Percentiles rank a stretch among this genome's conserved stretches.
Conservation (phyloP, 305 asterid genomes). For the Fraxinus velutina region DNA sequence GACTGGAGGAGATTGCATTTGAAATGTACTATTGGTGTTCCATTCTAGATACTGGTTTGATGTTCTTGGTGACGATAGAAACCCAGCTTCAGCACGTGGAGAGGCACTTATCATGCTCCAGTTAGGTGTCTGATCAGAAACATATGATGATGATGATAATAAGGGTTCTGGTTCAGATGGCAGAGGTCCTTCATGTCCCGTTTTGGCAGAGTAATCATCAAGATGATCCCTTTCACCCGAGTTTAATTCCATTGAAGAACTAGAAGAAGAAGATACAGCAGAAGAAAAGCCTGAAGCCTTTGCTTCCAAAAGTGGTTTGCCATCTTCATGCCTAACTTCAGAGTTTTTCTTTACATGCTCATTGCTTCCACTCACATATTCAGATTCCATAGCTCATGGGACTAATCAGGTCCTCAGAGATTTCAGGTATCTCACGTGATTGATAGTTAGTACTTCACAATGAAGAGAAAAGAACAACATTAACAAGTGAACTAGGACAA, state of each 20-base stretch:
- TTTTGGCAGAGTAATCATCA: conserved; percentile 17
- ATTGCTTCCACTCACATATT: conserved; percentile 19
- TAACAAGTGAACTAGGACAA: background rate
- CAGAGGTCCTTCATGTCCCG: conserved; percentile 26
- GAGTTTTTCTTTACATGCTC: conserved; percentile 21
- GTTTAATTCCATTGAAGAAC: conserved; percentile 18
- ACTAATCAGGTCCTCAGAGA: conserved; percentile 6
- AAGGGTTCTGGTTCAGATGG: conserved; percentile 21
- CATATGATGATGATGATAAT: conserved; percentile 19
- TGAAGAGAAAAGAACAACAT: conserved; percentile 2
- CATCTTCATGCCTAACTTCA: conserved; percentile 23
- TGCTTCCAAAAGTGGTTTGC: conserved; percentile 21
- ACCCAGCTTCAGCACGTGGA: conserved; percentile 33
- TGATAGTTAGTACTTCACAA: conserved; percentile 15
- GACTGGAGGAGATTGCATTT: conserved; percentile 43
- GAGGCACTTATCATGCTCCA: conserved; percentile 57
- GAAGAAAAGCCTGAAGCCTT: conserved; percentile 15
- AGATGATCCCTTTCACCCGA: conserved; percentile 16
- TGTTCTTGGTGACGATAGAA: conserved; percentile 5
- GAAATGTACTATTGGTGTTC: conserved; percentile 16
- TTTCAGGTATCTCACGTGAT: background rate
- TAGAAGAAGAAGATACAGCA: conserved; percentile 31
- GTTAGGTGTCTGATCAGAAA: conserved; percentile 29
- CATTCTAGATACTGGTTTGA: conserved; percentile 23
- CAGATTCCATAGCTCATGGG: conserved; percentile 33